phyloP scores from a whole-genome alignment of 1,139 yeast genomes.

The Pichia sp. region DNA sequence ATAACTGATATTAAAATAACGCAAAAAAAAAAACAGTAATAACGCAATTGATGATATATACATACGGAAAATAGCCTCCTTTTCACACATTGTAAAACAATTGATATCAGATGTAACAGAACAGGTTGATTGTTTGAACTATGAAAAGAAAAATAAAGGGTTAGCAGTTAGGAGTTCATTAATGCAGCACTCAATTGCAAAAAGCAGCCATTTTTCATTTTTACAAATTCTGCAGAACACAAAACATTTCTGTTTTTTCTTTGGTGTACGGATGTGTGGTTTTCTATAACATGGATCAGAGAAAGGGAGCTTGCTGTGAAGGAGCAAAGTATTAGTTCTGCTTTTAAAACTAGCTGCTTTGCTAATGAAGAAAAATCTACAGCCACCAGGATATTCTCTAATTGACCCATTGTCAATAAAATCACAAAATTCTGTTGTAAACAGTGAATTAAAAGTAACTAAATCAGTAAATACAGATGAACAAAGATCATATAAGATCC shows the following conservation, averaged over 20 bases:
- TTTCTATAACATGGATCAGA: background rate
- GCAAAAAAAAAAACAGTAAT: background rate
- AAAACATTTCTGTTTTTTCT: background rate
- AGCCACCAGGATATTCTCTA: background rate
- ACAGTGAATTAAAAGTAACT: background rate
- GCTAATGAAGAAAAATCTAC: background rate
- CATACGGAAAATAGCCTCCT: slow-evolving; percentile 30
- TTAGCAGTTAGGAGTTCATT: background rate
- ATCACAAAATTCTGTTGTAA: background rate
- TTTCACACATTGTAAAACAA: slow-evolving; percentile 9
- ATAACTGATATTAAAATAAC: background rate
- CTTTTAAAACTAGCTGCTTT: background rate
- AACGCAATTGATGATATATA: background rate
- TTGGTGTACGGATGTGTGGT: background rate
- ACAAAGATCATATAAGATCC: slow-evolving; percentile 1
- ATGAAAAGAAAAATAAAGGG: no score
- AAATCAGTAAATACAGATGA: background rate
- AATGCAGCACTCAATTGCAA: background rate
- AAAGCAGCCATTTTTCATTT: background rate
- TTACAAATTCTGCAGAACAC: background rate
- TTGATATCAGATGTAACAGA: background rate
- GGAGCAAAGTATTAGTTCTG: background rate
- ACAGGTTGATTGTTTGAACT: background rate
- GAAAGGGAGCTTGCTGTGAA: background rate
- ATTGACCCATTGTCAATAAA: background rate